Evolutionary conservation across 441 rosid genomes (phyloP).

Genomic region (Viola pubescens): DNA sequence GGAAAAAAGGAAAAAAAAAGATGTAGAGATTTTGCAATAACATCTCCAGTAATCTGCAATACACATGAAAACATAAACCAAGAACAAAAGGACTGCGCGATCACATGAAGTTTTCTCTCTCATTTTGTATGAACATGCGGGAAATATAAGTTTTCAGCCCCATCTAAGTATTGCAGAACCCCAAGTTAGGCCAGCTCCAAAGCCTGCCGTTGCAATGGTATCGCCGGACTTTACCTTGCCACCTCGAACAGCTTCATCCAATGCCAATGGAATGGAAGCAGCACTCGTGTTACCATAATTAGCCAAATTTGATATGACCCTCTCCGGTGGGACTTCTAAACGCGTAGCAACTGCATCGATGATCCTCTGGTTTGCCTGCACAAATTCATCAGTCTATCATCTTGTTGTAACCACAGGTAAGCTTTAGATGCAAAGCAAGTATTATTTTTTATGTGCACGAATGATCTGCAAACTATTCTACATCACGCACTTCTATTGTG

Average conservation of each 20-base stretch:
- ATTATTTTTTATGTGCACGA: neutral
- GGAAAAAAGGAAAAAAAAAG: constrained; percentile 11
- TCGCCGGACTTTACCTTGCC: constrained; percentile 84
- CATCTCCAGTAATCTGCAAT: constrained; percentile 13
- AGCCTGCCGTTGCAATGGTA: constrained; percentile 73
- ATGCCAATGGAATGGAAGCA: constrained; percentile 84
- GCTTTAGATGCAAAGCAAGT: too few species aligned
- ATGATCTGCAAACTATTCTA: neutral
- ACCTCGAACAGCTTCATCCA: constrained; percentile 85
- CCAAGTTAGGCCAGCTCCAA: constrained; percentile 95
- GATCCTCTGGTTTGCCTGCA: constrained; percentile 96
- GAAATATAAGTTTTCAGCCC: constrained; percentile 37
- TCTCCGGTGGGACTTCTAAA: constrained; percentile 60
- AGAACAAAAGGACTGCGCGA: constrained; percentile 11
- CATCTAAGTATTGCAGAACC: constrained; percentile 80
- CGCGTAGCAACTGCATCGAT: constrained; percentile 80
- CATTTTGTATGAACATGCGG: constrained; percentile 4
- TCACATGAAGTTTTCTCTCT: constrained; percentile 10
- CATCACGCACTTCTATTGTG: too few species aligned
- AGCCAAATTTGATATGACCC: constrained; percentile 72
- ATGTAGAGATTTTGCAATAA: constrained; percentile 13
- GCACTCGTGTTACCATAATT: constrained; percentile 94
- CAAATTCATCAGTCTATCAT: constrained; percentile 3
- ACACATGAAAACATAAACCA: constrained; percentile 4
- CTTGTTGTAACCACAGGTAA: too few species aligned